Conservation (phyloP, 2,329 filamentous ascomycete genomes). For the Penicillium sp. region DNA sequence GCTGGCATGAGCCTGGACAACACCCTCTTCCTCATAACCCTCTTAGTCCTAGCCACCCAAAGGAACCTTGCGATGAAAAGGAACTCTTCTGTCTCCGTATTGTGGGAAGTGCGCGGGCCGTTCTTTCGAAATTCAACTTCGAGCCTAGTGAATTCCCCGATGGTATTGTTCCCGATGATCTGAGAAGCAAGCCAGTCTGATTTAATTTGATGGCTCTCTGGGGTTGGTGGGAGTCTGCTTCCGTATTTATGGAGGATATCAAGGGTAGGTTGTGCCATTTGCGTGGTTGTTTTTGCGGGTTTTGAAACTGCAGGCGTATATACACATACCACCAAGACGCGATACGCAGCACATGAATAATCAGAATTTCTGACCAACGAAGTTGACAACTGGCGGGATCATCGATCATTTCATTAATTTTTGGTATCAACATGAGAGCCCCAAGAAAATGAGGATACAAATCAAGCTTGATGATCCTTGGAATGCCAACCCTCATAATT, state of each 20-base stretch:
- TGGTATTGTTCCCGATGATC: slow-evolving; percentile 16
- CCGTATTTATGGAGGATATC: slow-evolving; percentile 1
- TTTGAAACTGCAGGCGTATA: too few species aligned
- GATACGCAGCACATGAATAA: too few species aligned
- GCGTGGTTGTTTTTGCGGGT: too few species aligned
- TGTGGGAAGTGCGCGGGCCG: slow-evolving; percentile 33
- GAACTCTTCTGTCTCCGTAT: slow-evolving; percentile 36
- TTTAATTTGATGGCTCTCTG: background rate
- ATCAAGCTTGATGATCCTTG: too few species aligned
- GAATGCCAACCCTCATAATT: slow-evolving; percentile 18
- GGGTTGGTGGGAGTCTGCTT: slow-evolving; percentile 5
- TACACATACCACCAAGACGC: too few species aligned
- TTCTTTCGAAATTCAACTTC: slow-evolving; percentile 37
- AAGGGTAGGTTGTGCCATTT: too few species aligned
- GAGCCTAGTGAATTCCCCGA: slow-evolving; percentile 36
- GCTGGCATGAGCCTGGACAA: slow-evolving; percentile 37
- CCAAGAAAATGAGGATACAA: too few species aligned
- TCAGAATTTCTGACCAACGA: too few species aligned
- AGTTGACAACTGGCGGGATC: slow-evolving; percentile 6
- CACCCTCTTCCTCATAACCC: slow-evolving; percentile 21
- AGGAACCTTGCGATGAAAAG: slow-evolving; percentile 23
- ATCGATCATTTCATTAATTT: slow-evolving; percentile 24
- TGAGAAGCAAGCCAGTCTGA: slow-evolving; percentile 3
- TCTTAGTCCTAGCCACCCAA: slow-evolving; percentile 1
- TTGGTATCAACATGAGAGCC: too few species aligned